A percentile compares a stretch with the other conserved stretches of the same genome.
Conservation (phyloP, 495 filamentous ascomycete species). For the Penicillium diatomitis region DNA sequence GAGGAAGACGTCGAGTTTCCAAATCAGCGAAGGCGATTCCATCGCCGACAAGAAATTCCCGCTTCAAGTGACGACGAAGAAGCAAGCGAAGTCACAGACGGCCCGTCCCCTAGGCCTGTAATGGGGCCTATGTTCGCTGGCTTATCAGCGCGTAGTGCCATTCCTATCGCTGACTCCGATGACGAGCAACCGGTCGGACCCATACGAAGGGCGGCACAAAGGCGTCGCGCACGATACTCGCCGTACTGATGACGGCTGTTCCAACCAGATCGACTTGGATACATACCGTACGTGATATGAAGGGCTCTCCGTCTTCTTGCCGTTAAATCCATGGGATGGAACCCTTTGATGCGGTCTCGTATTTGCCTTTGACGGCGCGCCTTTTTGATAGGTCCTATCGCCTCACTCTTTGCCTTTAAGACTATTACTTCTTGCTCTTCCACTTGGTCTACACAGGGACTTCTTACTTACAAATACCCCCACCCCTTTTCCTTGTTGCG, state of each 20-base stretch:
- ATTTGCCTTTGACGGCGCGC: no score
- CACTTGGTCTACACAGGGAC: no score
- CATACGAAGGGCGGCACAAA: conserved; percentile 13
- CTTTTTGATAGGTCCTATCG: no score
- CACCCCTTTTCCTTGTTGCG: no score
- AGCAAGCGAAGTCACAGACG: conserved; percentile 1
- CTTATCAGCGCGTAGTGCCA: conserved; percentile 5
- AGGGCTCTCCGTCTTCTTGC: no score
- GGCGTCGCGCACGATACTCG: conserved; percentile 13
- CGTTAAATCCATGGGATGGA: no score
- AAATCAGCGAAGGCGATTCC: background rate
- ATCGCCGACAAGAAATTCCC: background rate
- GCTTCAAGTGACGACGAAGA: conserved; percentile 4
- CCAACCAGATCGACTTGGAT: no score
- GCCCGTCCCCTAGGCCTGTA: conserved; percentile 6
- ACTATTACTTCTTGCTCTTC: no score
- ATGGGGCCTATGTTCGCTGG: background rate
- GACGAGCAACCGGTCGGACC: conserved; percentile 20
- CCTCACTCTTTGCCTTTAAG: no score
- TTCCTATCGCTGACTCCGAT: conserved; percentile 21
- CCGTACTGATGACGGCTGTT: conserved; percentile 12
- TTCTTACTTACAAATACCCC: no score
- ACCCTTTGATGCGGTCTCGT: no score
- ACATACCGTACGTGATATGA: no score
- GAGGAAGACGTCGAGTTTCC: conserved; percentile 8